Base-by-base conservation (phyloP, 2,329 filamentous ascomycete species). In the Neopestalotiopsis rosae region DNA sequence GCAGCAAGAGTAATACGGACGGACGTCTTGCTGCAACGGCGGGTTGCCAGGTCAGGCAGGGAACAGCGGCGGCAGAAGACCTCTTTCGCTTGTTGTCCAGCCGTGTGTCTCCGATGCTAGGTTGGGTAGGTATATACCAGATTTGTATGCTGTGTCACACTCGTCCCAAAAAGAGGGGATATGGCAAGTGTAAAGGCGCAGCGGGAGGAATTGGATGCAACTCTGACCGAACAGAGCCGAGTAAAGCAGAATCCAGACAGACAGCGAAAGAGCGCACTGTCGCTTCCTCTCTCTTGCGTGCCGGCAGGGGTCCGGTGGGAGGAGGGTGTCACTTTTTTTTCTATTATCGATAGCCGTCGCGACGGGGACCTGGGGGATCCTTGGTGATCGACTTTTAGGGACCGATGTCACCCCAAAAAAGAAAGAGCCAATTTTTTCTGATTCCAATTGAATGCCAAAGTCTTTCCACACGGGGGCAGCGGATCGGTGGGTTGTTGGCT, bases 141-240 rank as follows among this genome's bases (percentile, higher is more conserved):
- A 7, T 52, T 38, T 49, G 62, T 34, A 52, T 52, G 64, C 49
- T 66, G 64, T 58, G 32, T 30, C 49, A 66, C 42, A 45, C 24
- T 34, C 49, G 17, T 17, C n/a, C 45, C 45, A 28, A 66, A 58
- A 66, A 58, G 49, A 66, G 56, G 65, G 34, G 65, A 45, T 30
- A 38, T 17, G 34, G 61, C 9, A n/a, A 56, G 63, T 66, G 63
- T 45, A 20, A 38, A 38, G 6, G 34, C 6, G 57, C 42, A 66
- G 63, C 13, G 13, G 61, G n/a, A 24, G 38, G 38, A 66, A 58
- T 52, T 24, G 64, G 56, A 28, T 20, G 28, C 64, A 13, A 66
- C 65, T 67, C 40, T 67, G 65, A 67, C 65, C 65, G 65, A 67
- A 67, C 10, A 17, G 30, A 20, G 30, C 12, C 30, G n/a, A 32